A percentile compares a stretch with the other conserved stretches of the same genome.
These are phyloP conservation scores for Stagonosporopsis tanaceti DNA, from an alignment of 2,329 filamentous ascomycete species.

Conservation along the genomic window DNA sequence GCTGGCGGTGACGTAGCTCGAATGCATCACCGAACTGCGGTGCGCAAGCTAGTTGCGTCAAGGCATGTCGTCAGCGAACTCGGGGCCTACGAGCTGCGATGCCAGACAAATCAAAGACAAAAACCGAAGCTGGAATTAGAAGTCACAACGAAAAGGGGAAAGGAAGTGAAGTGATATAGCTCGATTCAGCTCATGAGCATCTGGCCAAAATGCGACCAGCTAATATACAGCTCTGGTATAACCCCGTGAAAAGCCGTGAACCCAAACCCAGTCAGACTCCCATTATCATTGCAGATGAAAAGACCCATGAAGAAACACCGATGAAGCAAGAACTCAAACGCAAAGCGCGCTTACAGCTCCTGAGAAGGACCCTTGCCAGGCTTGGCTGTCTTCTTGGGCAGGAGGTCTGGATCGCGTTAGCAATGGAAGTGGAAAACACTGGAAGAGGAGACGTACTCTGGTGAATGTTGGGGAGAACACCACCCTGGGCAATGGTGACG, in stretches of 20 bases:
- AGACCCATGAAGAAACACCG: constrained; percentile 62
- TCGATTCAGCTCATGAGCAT: constrained; percentile 54
- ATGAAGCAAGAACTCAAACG: constrained; percentile 46
- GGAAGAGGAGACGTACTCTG: constrained; percentile 74
- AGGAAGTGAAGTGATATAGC: constrained; percentile 41
- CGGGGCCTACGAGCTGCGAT: neutral
- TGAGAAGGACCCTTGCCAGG: constrained; percentile 90
- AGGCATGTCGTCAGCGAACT: neutral
- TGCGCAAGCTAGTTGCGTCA: neutral
- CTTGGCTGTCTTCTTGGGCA: constrained; percentile 99
- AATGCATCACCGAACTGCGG: neutral
- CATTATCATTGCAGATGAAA: constrained; percentile 77
- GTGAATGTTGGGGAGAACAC: constrained; percentile 97
- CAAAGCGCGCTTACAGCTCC: constrained; percentile 76
- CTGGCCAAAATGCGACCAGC: constrained; percentile 60
- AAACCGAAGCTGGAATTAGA: neutral
- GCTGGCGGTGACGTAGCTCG: neutral
- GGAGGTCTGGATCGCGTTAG: constrained; percentile 75
- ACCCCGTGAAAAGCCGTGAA: constrained; percentile 61
- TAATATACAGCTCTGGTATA: constrained; percentile 69
- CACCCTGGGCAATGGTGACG: constrained; percentile 96
- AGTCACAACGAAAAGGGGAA: constrained; percentile 5
- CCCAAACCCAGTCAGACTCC: constrained; percentile 69
- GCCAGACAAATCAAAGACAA: neutral
- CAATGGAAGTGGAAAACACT: constrained; percentile 19